A percentile compares a stretch with the other conserved stretches of the same genome.
Conservation (phyloP, 2,329 filamentous ascomycete genomes). For the Zymoseptoria brevis region DNA sequence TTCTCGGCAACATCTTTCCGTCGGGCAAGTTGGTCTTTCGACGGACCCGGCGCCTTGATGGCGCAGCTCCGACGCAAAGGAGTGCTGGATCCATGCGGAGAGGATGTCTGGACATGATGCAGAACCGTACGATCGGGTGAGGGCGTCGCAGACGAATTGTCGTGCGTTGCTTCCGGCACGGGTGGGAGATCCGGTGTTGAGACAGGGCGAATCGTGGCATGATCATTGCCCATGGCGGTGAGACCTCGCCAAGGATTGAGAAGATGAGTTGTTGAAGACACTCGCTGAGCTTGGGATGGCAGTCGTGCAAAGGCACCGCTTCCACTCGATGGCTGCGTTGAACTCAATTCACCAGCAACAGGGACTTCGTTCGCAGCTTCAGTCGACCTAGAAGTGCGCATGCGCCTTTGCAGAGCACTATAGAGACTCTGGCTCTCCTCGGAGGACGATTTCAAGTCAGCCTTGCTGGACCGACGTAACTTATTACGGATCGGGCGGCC, state of each 20-base stretch:
- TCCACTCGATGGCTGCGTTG: background rate
- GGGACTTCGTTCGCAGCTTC: constrained; percentile 2
- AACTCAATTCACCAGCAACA: background rate
- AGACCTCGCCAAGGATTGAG: constrained; percentile 8
- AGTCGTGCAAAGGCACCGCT: background rate
- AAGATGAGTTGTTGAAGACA: constrained; percentile 5
- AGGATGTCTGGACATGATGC: constrained; percentile 2
- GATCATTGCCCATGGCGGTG: constrained; percentile 3
- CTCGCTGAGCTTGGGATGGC: background rate
- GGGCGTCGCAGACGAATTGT: background rate
- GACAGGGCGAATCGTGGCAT: constrained; percentile 22
- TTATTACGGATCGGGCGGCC: constrained; percentile 23
- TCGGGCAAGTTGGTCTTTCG: constrained; percentile 32
- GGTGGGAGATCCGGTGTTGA: constrained; percentile 19
- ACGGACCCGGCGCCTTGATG: constrained; percentile 26
- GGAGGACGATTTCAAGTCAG: constrained; percentile 20
- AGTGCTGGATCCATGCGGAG: constrained; percentile 2
- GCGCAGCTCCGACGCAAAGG: constrained; percentile 17
- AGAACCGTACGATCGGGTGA: constrained; percentile 7
- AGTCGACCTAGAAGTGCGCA: constrained; percentile 35
- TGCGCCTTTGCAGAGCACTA: constrained; percentile 46
- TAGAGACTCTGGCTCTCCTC: constrained; percentile 55
- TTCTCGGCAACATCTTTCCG: constrained; percentile 33
- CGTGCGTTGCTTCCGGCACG: constrained; percentile 8
- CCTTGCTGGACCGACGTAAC: constrained; percentile 23